Conservation (phyloP, 148 eudicot genomes). For the Limonium bicolor region DNA sequence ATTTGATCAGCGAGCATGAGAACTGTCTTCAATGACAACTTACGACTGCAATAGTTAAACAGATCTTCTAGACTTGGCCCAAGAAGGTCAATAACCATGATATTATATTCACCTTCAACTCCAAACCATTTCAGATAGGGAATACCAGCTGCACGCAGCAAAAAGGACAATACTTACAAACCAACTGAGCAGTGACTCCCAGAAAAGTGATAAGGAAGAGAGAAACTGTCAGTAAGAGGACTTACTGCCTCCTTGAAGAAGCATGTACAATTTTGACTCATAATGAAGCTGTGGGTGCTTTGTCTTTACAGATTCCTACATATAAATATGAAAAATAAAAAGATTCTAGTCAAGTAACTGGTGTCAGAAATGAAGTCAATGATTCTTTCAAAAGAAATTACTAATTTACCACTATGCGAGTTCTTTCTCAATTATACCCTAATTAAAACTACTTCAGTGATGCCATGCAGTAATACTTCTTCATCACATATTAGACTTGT, state of each 20-base stretch:
- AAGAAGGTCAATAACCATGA: slow-evolving; percentile 83
- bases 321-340: neutral
- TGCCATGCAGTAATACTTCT: no score
- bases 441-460: no score
- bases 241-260: slow-evolving; percentile 90
- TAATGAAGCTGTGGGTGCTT: slow-evolving; percentile 84
- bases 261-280: slow-evolving; percentile 68
- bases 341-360: neutral
- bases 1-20: slow-evolving; percentile 81
- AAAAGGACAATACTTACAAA: slow-evolving; percentile 1
- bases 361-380: neutral
- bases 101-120: slow-evolving; percentile 72
- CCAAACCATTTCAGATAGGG: slow-evolving; percentile 78
- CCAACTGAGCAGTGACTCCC: neutral
- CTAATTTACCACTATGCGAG: no score
- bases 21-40: slow-evolving; percentile 72
- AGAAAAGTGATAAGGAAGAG: neutral
- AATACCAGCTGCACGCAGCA: slow-evolving; percentile 45
- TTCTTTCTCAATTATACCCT: no score
- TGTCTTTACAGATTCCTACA: slow-evolving; percentile 59
- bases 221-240: neutral
- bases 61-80: slow-evolving; percentile 81
- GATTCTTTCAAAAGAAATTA: no score
- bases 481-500: no score
- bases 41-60: slow-evolving; percentile 67